phyloP scores from a whole-genome alignment of 768 basidiomycete species.

The Russula lepida region DNA sequence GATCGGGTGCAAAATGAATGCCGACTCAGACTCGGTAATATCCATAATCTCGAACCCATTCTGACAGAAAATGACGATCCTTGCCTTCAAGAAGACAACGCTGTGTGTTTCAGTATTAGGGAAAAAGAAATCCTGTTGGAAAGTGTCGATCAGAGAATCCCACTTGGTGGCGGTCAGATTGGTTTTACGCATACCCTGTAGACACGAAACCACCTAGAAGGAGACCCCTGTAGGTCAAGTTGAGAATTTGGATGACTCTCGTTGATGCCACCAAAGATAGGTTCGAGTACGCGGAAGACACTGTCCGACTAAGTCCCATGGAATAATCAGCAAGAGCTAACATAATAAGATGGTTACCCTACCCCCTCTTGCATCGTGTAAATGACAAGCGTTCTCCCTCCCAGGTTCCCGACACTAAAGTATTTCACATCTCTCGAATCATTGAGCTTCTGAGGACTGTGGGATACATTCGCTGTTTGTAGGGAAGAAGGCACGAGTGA shows the following conservation, averaged over 20 bases:
- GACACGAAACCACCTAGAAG: slow-evolving; percentile 90
- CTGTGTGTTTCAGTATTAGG: slow-evolving; percentile 87
- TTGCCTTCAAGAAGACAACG: slow-evolving; percentile 85
- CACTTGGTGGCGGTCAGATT: background rate
- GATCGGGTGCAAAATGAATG: background rate
- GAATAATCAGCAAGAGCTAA: slow-evolving; percentile 21
- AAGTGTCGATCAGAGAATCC: background rate
- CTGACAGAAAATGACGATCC: slow-evolving; percentile 86
- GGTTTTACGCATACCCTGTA: slow-evolving; percentile 49
- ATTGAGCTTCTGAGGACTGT: slow-evolving; percentile 84
- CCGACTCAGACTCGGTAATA: slow-evolving; percentile 65
- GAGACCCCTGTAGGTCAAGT: slow-evolving; percentile 64
- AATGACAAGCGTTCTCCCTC: slow-evolving; percentile 80
- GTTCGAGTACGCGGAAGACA: slow-evolving; percentile 92
- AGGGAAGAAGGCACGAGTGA: slow-evolving; percentile 86
- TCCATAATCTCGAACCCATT: slow-evolving; percentile 99
- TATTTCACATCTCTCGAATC: slow-evolving; percentile 89
- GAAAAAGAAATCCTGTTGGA: slow-evolving; percentile 69
- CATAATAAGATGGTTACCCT: slow-evolving; percentile 20
- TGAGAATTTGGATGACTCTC: slow-evolving; percentile 63
- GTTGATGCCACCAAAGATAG: slow-evolving; percentile 70
- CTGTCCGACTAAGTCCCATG: slow-evolving; percentile 54
- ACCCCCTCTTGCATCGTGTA: slow-evolving; percentile 94
- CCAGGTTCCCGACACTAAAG: slow-evolving; percentile 86
- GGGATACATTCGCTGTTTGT: slow-evolving; percentile 53